Conservation (phyloP, 345 rosid species). For the Toxicodendron radicans region DNA sequence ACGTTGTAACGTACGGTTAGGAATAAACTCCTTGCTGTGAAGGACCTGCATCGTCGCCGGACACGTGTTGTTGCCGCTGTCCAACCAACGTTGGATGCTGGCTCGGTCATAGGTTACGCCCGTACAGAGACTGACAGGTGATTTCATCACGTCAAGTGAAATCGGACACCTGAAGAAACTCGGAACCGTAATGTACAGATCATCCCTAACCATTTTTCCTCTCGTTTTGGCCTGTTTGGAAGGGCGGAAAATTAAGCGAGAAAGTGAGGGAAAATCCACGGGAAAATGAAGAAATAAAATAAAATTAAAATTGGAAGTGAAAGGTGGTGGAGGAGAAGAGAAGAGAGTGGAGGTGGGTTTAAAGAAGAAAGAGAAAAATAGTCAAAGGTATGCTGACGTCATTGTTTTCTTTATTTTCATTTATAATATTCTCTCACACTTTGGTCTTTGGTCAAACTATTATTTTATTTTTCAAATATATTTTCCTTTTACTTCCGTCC, state of each 20-base stretch:
- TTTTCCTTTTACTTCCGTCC: neutral
- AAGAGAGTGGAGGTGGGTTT: slow-evolving; percentile 35
- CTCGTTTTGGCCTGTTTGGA: slow-evolving; percentile 22
- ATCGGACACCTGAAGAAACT: slow-evolving; percentile 89
- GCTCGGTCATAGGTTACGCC: slow-evolving; percentile 94
- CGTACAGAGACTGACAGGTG: slow-evolving; percentile 92
- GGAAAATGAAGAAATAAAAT: neutral
- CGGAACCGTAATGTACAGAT: slow-evolving; percentile 71
- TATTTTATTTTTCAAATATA: neutral
- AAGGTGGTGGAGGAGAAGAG: neutral
- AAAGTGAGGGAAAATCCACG: neutral
- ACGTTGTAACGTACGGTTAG: slow-evolving; percentile 77
- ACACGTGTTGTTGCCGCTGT: slow-evolving; percentile 82
- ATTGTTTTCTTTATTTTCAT: slow-evolving; percentile 12
- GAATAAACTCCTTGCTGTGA: slow-evolving; percentile 64
- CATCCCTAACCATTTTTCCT: slow-evolving; percentile 52
- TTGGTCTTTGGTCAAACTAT: slow-evolving; percentile 45
- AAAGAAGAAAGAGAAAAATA: slow-evolving; percentile 42
- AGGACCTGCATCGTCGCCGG: slow-evolving; percentile 98
- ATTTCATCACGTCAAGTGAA: slow-evolving; percentile 87
- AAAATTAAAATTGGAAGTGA: slow-evolving; percentile 1
- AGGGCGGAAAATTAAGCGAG: slow-evolving; percentile 9
- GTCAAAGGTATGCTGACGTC: slow-evolving; percentile 61
- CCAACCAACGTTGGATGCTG: slow-evolving; percentile 88
- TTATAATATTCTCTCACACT: slow-evolving; percentile 12